These are phyloP conservation scores for Globisporangium solare DNA, from an alignment of 352 stramenopile genomes.

Conservation along the genomic window DNA sequence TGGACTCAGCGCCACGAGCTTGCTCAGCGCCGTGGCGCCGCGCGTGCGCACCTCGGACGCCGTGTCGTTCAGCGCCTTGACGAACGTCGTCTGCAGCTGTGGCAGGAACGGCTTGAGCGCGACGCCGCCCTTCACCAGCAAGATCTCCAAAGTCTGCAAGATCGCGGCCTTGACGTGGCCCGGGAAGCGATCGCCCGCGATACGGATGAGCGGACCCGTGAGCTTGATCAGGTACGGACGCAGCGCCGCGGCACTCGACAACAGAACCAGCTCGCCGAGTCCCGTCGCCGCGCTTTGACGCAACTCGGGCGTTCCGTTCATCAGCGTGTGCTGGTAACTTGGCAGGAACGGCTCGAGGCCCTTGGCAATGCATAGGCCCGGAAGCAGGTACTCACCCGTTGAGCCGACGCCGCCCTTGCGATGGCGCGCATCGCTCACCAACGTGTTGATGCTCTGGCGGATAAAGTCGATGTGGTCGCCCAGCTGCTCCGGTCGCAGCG, in stretches of 20 bases:
- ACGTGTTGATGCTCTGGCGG: conserved; percentile 94
- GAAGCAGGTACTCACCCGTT: conserved; percentile 67
- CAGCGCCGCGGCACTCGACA: conserved; percentile 85
- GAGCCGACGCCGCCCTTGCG: conserved; percentile 87
- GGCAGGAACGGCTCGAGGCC: conserved; percentile 95
- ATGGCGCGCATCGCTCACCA: conserved; percentile 94
- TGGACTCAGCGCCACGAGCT: conserved; percentile 93
- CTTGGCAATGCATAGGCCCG: conserved; percentile 78
- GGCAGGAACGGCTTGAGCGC: conserved; percentile 99
- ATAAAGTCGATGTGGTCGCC: conserved; percentile 96
- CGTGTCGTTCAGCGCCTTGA: conserved; percentile 98
- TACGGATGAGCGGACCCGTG: conserved; percentile 96
- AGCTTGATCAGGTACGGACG: conserved; percentile 98
- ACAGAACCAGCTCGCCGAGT: conserved; percentile 95
- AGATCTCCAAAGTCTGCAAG: conserved; percentile 94
- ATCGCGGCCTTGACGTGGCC: conserved; percentile 98
- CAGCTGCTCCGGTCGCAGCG: conserved; percentile 91
- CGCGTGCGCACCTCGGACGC: conserved; percentile 89
- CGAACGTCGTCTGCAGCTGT: conserved; percentile 99
- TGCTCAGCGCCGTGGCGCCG: conserved; percentile 89
- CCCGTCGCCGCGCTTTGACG: conserved; percentile 91
- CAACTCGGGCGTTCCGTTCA: conserved; percentile 91
- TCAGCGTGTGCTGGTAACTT: conserved; percentile 97
- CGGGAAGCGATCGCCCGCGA: conserved; percentile 98
- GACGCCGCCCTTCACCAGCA: conserved; percentile 95